These are phyloP conservation scores for Corrigiola litoralis DNA, from an alignment of 179 eudicot species.

Conservation along the genomic window DNA sequence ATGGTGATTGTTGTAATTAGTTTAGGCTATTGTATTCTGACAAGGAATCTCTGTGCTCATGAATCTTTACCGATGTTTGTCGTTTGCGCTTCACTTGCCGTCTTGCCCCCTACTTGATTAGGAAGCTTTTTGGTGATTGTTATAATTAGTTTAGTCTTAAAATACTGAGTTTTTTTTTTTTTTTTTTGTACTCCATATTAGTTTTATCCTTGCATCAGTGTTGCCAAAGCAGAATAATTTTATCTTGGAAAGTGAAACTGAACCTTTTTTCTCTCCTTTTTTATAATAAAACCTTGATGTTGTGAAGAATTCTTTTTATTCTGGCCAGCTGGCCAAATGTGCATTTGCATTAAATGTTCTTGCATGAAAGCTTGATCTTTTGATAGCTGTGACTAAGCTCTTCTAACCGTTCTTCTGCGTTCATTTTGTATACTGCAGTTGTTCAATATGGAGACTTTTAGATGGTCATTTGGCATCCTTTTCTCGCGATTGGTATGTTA, in stretches of 20 bases:
- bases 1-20: background rate
- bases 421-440: conserved; percentile 40
- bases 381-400: background rate
- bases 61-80: background rate
- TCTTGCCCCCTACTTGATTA: background rate
- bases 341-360: background rate
- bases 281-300: background rate
- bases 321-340: background rate
- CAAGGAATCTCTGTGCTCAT: background rate
- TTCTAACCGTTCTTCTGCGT: background rate
- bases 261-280: no score
- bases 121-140: background rate
- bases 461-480: conserved; percentile 96
- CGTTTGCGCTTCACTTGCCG: background rate
- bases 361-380: background rate
- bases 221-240: no score
- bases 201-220: no score
- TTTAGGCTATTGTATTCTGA: background rate
- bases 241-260: no score
- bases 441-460: conserved; percentile 85
- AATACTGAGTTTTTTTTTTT: no score
- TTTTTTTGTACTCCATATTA: no score
- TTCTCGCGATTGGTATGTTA: conserved; percentile 88
- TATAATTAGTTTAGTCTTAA: background rate
- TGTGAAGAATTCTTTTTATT: background rate